phyloP scores from a whole-genome alignment of 352 stramenopile species.

The Globisporangium spiculum region DNA sequence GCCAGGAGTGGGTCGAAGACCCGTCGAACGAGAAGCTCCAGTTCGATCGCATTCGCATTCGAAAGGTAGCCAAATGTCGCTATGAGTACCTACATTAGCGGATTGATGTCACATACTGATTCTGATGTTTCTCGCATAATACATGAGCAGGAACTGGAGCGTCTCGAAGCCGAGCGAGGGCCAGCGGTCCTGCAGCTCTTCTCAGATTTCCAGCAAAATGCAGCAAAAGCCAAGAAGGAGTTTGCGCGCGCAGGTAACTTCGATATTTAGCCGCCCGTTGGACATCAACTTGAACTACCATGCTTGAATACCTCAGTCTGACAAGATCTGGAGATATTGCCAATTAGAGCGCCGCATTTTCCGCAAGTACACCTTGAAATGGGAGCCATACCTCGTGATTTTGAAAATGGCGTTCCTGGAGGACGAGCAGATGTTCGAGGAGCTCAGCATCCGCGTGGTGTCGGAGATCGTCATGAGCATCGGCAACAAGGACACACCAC shows the following conservation, averaged over 20 bases:
- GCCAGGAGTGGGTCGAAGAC: constrained; percentile 79
- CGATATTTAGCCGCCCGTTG: neutral
- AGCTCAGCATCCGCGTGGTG: constrained; percentile 61
- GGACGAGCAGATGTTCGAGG: constrained; percentile 61
- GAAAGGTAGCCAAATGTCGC: constrained; percentile 41
- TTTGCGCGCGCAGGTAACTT: constrained; percentile 37
- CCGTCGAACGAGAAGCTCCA: constrained; percentile 72
- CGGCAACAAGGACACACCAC: constrained; percentile 55
- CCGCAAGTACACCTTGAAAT: constrained; percentile 36
- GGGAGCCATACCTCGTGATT: constrained; percentile 27
- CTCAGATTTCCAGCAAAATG: constrained; percentile 41
- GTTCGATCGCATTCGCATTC: constrained; percentile 83
- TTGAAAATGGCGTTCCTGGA: constrained; percentile 38
- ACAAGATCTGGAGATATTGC: neutral
- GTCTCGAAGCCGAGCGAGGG: constrained; percentile 39
- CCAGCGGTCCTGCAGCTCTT: constrained; percentile 39
- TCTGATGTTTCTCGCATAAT: neutral
- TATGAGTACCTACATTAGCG: neutral
- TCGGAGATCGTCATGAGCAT: constrained; percentile 49
- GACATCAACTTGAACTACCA: neutral
- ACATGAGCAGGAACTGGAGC: constrained; percentile 38
- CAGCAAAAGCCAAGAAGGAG: constrained; percentile 47
- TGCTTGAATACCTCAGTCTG: neutral
- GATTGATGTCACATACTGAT: neutral
- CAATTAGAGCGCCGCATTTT: constrained; percentile 44